These are phyloP conservation scores for Fusarium sp. DNA, from an alignment of 2,329 filamentous ascomycete species.

Conservation along the genomic window DNA sequence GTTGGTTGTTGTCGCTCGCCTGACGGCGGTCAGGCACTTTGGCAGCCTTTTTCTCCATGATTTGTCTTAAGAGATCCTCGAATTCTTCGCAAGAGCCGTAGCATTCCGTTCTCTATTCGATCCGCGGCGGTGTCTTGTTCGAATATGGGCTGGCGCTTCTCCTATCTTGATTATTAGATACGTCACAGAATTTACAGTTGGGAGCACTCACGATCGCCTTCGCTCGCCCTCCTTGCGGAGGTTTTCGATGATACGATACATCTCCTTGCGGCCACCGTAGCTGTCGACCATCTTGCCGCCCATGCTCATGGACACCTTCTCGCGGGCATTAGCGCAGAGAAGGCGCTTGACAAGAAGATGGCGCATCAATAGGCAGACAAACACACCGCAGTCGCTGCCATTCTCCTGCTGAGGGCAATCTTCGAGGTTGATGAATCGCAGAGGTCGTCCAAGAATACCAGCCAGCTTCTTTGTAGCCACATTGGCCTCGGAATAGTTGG, in stretches of 20 bases:
- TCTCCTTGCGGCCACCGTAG: constrained; percentile 84
- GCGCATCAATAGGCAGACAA: constrained; percentile 95
- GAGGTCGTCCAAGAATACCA: constrained; percentile 72
- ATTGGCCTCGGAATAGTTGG: constrained; percentile 81
- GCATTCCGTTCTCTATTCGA: constrained; percentile 57
- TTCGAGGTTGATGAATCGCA: constrained; percentile 83
- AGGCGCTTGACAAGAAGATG: constrained; percentile 90
- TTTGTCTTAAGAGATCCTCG: constrained; percentile 44
- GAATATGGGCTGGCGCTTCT: constrained; percentile 56
- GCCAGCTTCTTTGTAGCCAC: constrained; percentile 77
- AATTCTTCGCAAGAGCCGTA: constrained; percentile 50
- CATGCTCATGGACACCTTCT: constrained; percentile 97
- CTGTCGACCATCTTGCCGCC: constrained; percentile 87
- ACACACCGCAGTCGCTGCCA: constrained; percentile 93
- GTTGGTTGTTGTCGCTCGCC: neutral
- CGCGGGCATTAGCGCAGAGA: constrained; percentile 80
- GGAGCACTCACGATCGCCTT: constrained; percentile 77
- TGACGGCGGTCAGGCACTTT: neutral
- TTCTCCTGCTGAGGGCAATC: constrained; percentile 95
- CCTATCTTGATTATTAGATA: constrained; percentile 48
- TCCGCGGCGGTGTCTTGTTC: constrained; percentile 59
- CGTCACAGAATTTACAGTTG: neutral
- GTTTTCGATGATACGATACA: constrained; percentile 88
- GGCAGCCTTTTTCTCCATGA: constrained; percentile 5
- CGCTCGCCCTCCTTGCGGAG: constrained; percentile 89